phyloP scores from a whole-genome alignment of 306 rosid genomes.

The Acacia acuminata region DNA sequence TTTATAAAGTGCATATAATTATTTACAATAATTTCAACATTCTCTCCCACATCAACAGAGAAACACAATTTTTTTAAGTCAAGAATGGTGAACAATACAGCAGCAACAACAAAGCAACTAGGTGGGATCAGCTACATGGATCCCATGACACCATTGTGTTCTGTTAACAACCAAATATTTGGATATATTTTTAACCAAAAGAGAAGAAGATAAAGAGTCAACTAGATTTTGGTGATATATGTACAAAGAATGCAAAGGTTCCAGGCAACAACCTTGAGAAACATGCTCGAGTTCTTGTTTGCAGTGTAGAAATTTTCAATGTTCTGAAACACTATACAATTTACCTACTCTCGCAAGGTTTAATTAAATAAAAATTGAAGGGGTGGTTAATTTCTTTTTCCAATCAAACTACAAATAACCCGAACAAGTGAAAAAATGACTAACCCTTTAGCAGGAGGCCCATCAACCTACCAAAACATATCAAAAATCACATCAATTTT shows the following conservation, averaged over 20 bases:
- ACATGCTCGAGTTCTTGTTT: constrained; percentile 11
- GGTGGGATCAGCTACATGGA: no score
- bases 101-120: no score
- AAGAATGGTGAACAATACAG: background rate
- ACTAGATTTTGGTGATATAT: background rate
- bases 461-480: constrained; percentile 13
- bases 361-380: background rate
- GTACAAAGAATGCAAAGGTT: background rate
- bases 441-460: background rate
- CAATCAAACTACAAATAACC: background rate
- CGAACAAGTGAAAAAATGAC: background rate
- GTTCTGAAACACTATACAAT: background rate
- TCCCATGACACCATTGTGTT: no score
- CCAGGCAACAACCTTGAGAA: background rate
- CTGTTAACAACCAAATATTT: no score
- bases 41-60: constrained; percentile 11
- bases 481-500: background rate
- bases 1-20: constrained; percentile 3
- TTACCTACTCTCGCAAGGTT: constrained; percentile 14
- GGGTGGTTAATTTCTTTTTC: constrained; percentile 1
- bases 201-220: background rate
- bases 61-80: background rate
- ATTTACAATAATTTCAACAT: constrained; percentile 22
- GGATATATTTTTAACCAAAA: no score
- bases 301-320: background rate